Base-by-base conservation (phyloP, 768 basidiomycete genomes). In the Lyophyllum semitale region DNA sequence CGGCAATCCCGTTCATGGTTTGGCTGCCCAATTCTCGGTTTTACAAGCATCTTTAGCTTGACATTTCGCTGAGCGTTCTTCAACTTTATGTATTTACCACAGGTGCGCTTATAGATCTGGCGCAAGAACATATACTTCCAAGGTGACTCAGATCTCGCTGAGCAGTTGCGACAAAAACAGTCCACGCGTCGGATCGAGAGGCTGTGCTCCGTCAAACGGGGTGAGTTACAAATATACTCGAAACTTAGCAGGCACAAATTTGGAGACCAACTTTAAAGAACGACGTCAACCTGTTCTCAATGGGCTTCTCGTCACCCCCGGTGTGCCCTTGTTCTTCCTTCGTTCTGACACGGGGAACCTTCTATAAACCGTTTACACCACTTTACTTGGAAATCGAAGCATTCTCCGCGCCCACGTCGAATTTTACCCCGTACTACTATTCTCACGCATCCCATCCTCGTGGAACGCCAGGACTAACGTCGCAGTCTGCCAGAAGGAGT, bases 191-290 rank as follows among this genome's bases (percentile, higher is more conserved):
- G 18, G n/a, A 48, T 48, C 32, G 18, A 33, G 54, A 44, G 47
- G 45, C 38, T 54, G 46, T 54, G 46, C 22, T 32, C 48, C 49
- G 49, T 50, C 44, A 15, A 45, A 32, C 35, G 25, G 45, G 54
- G 48, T 41, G 35, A 30, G 48, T 50, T 51, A 50, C 44, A 22
- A 46, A 33, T 4, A 20, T 4, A 12, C 17, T 15, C n/a, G 18
- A 18, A 9, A 30, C 11, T 1, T 6, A 22, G 3, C 9, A 25
- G 2, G 29, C 9, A 22, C n/a, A n/a, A n/a, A n/a, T n/a, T n/a
- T 35, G 27, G 46, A 33, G 27, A 22, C 18, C 29, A 9, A 27
- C 3, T 12, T 11, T 13, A 42, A 23, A 23, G 23, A 23, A 42
- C 9, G 9, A 18, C 18, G 6, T 9, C 33, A 35, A 3, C 33